Percentiles rank a stretch among this genome's conserved stretches.
phyloP scores from a whole-genome alignment of 257 asterid genomes.

The Solanum chiquidenum region DNA sequence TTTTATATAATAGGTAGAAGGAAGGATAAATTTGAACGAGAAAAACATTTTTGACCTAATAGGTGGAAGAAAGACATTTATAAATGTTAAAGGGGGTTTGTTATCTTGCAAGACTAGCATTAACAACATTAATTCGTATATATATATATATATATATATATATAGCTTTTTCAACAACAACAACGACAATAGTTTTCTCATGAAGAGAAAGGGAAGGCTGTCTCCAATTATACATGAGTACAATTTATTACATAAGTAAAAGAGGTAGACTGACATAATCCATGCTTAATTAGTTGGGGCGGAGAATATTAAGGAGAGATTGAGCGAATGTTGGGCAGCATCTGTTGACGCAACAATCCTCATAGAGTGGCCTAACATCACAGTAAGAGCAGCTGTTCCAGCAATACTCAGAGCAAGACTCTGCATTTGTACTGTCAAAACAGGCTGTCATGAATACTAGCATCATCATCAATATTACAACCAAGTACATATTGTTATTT shows the following conservation, averaged over 20 bases:
- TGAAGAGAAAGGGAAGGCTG: slow-evolving; percentile 30
- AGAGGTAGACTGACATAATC: background rate
- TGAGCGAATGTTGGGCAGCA: background rate
- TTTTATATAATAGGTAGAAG: no score
- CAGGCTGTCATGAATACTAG: background rate
- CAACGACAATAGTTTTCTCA: background rate
- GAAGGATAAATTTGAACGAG: no score
- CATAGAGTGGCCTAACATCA: background rate
- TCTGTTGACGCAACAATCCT: background rate
- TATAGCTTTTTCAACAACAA: background rate
- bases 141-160: no score
- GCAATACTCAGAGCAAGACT: background rate
- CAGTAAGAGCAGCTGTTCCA: background rate
- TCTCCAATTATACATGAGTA: background rate
- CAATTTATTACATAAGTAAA: background rate
- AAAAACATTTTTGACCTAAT: no score
- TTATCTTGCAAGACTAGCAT: background rate
- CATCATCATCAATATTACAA: background rate
- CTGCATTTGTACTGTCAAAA: background rate
- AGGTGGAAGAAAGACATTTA: background rate
- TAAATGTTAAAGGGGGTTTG: background rate
- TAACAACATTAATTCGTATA: background rate
- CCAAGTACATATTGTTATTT: background rate
- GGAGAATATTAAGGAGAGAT: background rate
- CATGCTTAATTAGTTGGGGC: background rate